These are phyloP conservation scores for Excoecaria cochinchinensis DNA, from an alignment of 345 rosid species.

Conservation along the genomic window DNA sequence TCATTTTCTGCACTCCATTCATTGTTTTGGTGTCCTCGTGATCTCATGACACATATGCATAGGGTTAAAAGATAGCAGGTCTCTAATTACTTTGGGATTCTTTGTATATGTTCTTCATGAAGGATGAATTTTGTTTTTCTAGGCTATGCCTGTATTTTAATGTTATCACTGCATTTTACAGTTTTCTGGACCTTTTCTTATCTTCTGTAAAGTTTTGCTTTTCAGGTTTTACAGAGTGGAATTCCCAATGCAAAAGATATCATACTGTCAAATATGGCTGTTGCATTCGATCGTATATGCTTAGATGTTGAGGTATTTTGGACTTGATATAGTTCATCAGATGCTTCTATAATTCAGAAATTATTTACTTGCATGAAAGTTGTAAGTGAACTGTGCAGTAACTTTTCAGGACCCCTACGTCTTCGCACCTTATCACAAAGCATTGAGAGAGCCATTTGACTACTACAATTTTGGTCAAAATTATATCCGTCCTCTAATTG, in stretches of 20 bases:
- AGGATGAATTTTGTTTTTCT: neutral
- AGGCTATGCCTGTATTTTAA: slow-evolving; percentile 6
- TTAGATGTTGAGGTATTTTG: slow-evolving; percentile 75
- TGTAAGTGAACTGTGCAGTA: slow-evolving; percentile 25
- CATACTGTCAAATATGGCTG: slow-evolving; percentile 79
- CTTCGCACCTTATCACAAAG: slow-evolving; percentile 80
- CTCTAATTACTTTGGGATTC: neutral
- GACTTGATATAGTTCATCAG: slow-evolving; percentile 1
- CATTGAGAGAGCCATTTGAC: slow-evolving; percentile 88
- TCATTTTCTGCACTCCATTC: neutral
- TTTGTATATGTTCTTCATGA: neutral
- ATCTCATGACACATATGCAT: neutral
- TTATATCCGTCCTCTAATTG: slow-evolving; percentile 77
- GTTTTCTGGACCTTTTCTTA: neutral
- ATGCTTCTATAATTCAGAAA: slow-evolving; percentile 12
- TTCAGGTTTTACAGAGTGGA: slow-evolving; percentile 76
- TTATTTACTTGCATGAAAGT: slow-evolving; percentile 18
- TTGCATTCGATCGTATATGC: slow-evolving; percentile 68
- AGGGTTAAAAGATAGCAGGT: neutral
- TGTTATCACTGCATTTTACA: neutral
- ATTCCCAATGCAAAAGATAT: slow-evolving; percentile 55
- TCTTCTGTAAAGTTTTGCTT: slow-evolving; percentile 8
- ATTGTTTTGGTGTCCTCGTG: neutral
- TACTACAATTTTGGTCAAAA: slow-evolving; percentile 92
- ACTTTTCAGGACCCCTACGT: slow-evolving; percentile 70